Evolutionary conservation across 257 asterid genomes (phyloP).

Genomic region (Solanum habrochaites): DNA sequence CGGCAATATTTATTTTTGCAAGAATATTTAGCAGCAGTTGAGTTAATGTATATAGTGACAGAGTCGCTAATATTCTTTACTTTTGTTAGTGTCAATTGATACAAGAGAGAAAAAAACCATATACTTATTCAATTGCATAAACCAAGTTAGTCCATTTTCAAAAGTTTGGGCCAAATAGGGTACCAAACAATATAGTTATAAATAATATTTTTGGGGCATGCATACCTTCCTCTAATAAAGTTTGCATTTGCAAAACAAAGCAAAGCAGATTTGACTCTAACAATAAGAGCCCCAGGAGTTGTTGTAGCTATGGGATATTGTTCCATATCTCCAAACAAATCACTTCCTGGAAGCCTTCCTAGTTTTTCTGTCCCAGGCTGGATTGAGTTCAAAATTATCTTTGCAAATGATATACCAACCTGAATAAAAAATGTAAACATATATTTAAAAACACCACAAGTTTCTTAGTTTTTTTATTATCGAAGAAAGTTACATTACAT

Average conservation of each 20-base stretch:
- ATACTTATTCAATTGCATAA: too few relatives aligned
- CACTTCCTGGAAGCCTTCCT: constrained; percentile 31
- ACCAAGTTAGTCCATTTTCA: too few relatives aligned
- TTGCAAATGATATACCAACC: constrained; percentile 29
- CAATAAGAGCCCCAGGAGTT: constrained; percentile 22
- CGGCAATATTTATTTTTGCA: neutral
- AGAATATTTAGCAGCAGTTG: neutral
- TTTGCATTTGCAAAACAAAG: constrained; percentile 31
- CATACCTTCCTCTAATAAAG: constrained; percentile 12
- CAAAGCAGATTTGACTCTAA: constrained; percentile 22
- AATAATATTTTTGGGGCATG: neutral
- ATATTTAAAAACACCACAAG: too few relatives aligned
- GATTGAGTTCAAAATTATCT: constrained; percentile 14
- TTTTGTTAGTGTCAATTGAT: neutral
- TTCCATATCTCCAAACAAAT: constrained; percentile 14
- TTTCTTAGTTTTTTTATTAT: too few relatives aligned
- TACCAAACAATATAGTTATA: neutral
- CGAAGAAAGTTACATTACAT: neutral
- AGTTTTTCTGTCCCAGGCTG: constrained; percentile 21
- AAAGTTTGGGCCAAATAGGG: too few relatives aligned
- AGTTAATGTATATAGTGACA: too few relatives aligned
- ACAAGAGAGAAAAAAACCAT: neutral
- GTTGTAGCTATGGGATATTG: constrained; percentile 26
- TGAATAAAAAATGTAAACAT: neutral
- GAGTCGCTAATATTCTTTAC: too few relatives aligned